These are phyloP conservation scores for Hypocreales sp. DNA, from an alignment of 2,329 filamentous ascomycete species.

Conservation along the genomic window DNA sequence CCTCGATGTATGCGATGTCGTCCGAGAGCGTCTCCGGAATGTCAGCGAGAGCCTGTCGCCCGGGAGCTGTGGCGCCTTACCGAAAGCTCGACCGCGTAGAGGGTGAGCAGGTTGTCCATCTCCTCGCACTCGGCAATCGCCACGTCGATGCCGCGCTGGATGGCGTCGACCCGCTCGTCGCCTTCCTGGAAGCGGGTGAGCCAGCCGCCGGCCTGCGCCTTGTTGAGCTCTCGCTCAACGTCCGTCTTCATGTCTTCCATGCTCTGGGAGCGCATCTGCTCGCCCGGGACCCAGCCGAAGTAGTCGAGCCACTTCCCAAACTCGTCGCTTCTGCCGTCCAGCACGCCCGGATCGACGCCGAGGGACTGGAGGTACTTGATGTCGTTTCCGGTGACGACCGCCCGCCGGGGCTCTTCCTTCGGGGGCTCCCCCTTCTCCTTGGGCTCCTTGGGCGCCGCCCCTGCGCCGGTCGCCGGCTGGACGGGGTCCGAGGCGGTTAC, in stretches of 20 bases:
- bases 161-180: constrained; percentile 75
- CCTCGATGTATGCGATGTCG: constrained; percentile 93
- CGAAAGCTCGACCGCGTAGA: constrained; percentile 89
- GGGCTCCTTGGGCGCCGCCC: constrained; percentile 17
- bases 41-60: no score
- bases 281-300: constrained; percentile 72
- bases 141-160: constrained; percentile 72
- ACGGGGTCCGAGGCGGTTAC: constrained; percentile 32
- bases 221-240: constrained; percentile 74
- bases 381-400: constrained; percentile 56
- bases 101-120: constrained; percentile 79
- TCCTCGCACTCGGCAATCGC: constrained; percentile 95
- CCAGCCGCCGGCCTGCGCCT: constrained; percentile 87
- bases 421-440: constrained; percentile 10
- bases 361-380: constrained; percentile 63
- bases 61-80: no score
- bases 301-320: constrained; percentile 74
- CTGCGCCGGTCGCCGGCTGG: constrained; percentile 21
- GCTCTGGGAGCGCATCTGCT: constrained; percentile 56
- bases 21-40: constrained; percentile 68
- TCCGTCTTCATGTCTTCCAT: constrained; percentile 72
- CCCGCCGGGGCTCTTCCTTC: constrained; percentile 39
- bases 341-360: constrained; percentile 60
- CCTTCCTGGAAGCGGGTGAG: constrained; percentile 71
- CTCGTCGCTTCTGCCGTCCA: constrained; percentile 63